Evolutionary conservation across 2,329 filamentous ascomycete species (phyloP).

Genomic region (Cryphonectria parasitica): DNA sequence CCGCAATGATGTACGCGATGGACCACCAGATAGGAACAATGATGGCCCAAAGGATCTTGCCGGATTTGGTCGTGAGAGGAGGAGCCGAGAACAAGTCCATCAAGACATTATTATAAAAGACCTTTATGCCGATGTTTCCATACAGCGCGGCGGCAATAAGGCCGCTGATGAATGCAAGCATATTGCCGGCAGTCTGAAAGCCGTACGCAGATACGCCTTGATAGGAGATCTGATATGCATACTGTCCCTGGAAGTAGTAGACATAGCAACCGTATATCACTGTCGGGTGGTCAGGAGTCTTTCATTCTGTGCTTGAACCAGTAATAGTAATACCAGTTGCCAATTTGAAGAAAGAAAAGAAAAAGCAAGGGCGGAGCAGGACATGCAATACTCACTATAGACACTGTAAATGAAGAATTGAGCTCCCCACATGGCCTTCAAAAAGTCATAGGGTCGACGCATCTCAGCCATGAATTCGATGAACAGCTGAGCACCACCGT

Average conservation of each 20-base stretch:
- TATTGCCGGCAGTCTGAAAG: conserved; percentile 48
- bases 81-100: conserved; percentile 53
- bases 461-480: conserved; percentile 59
- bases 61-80: conserved; percentile 46
- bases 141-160: conserved; percentile 52
- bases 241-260: conserved; percentile 18
- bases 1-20: conserved; percentile 14
- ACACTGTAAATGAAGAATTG: conserved; percentile 46
- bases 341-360: too few relatives aligned
- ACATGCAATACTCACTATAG: conserved; percentile 35
- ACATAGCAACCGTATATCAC: conserved; percentile 15
- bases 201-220: conserved; percentile 35
- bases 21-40: conserved; percentile 47
- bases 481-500: conserved; percentile 62
- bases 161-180: conserved; percentile 44
- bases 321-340: too few relatives aligned
- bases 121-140: conserved; percentile 56
- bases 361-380: too few relatives aligned
- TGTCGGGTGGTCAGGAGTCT: not conserved
- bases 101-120: conserved; percentile 54
- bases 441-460: conserved; percentile 47
- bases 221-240: conserved; percentile 12
- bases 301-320: too few relatives aligned
- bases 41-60: conserved; percentile 52
- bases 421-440: conserved; percentile 46